Evolutionary conservation across 2,329 filamentous ascomycete species (phyloP).

Genomic region (Alternaria atra): DNA sequence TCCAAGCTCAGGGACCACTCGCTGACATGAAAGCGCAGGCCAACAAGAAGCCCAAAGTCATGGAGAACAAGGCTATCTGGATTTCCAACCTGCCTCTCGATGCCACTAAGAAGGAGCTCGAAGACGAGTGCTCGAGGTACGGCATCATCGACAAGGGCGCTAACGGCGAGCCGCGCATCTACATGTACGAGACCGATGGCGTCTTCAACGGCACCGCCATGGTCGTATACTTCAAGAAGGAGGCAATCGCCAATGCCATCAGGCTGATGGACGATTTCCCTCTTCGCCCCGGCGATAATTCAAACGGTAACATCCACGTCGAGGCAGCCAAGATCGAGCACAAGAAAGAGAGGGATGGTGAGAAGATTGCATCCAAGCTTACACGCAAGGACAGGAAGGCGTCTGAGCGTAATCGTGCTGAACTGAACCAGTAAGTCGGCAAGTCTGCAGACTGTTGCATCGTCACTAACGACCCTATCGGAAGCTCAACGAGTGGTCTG

Average conservation of each 20-base stretch:
- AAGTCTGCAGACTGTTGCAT: neutral
- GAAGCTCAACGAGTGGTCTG: conserved; percentile 93
- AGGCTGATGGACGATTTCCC: conserved; percentile 82
- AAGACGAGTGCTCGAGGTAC: conserved; percentile 84
- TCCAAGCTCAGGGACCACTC: conserved; percentile 37
- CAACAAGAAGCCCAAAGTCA: conserved; percentile 43
- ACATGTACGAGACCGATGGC: conserved; percentile 84
- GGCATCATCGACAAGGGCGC: conserved; percentile 96
- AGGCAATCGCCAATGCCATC: conserved; percentile 88
- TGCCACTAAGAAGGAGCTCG: conserved; percentile 80
- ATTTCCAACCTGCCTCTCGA: conserved; percentile 87
- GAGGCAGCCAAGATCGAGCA: conserved; percentile 88
- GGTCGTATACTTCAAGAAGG: conserved; percentile 92
- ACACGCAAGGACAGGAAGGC: conserved; percentile 79
- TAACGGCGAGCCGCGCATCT: conserved; percentile 85
- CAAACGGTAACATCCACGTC: conserved; percentile 72
- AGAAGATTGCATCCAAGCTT: conserved; percentile 57
- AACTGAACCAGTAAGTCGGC: conserved; percentile 70
- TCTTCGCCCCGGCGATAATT: conserved; percentile 70
- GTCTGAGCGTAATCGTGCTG: conserved; percentile 89
- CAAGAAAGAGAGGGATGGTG: conserved; percentile 81
- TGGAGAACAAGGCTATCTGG: conserved; percentile 88
- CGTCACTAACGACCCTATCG: conserved; percentile 55
- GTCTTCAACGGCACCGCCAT: conserved; percentile 96
- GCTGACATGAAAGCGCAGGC: conserved; percentile 16